Evolutionary conservation across 805 yeast genomes (phyloP).

Genomic region (Yamadazyma sp.): DNA sequence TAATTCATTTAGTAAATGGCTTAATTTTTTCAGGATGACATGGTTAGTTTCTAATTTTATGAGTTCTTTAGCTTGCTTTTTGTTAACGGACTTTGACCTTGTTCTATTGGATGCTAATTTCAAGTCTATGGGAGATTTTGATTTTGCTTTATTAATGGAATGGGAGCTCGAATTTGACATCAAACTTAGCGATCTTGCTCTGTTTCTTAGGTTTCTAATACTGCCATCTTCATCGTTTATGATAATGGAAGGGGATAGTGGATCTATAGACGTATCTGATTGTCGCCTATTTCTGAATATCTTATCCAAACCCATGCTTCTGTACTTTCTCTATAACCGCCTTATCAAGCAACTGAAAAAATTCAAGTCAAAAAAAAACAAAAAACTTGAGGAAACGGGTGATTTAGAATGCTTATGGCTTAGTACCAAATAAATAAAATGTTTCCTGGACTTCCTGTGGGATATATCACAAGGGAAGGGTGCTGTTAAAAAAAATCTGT

Average conservation of each 20-base stretch:
- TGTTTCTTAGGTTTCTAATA: conserved; percentile 5
- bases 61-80: conserved; percentile 33
- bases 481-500: no score
- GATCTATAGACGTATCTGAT: conserved; percentile 14
- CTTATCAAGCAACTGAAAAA: no score
- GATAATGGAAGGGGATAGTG: conserved; percentile 2
- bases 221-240: conserved; percentile 5
- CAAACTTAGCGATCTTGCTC: conserved; percentile 11
- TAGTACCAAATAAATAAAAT: no score
- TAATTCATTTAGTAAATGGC: conserved; percentile 27
- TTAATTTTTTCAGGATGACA: conserved; percentile 33
- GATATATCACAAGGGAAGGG: no score
- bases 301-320: conserved; percentile 10
- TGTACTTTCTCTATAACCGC: conserved; percentile 6
- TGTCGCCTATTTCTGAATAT: conserved; percentile 16
- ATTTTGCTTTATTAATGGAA: conserved; percentile 4
- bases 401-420: no score
- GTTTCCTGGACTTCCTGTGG: no score
- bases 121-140: conserved; percentile 5
- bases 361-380: no score
- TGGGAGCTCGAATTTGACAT: conserved; percentile 8
- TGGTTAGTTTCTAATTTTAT: conserved; percentile 37
- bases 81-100: conserved; percentile 17
- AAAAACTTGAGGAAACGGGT: no score
- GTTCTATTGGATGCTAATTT: conserved; percentile 1